A percentile compares a stretch with the other conserved stretches of the same genome.
Evolutionary conservation across 495 filamentous ascomycete species (phyloP).

Genomic region (Penicillium manginii): DNA sequence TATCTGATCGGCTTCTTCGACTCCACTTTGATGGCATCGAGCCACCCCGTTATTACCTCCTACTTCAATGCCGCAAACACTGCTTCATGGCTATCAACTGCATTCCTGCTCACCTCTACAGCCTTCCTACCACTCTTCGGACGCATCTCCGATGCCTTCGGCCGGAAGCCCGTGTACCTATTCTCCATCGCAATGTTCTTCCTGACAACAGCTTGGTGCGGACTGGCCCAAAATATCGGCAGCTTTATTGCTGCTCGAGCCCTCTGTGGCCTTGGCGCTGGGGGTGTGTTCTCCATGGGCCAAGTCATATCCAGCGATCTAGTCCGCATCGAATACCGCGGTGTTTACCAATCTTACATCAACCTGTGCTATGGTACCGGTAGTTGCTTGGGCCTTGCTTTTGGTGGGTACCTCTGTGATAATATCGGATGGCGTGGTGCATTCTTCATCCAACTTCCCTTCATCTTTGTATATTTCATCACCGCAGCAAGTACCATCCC

Average conservation of each 20-base stretch:
- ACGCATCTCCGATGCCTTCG: slow-evolving; percentile 71
- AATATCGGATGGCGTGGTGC: slow-evolving; percentile 75
- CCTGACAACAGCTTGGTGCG: slow-evolving; percentile 72
- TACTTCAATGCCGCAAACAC: slow-evolving; percentile 75
- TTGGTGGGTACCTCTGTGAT: slow-evolving; percentile 77
- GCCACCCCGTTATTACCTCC: slow-evolving; percentile 80
- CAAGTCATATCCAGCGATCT: slow-evolving; percentile 76
- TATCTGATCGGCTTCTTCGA: slow-evolving; percentile 68
- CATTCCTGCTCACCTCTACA: slow-evolving; percentile 77
- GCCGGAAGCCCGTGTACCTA: slow-evolving; percentile 71
- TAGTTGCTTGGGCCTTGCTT: slow-evolving; percentile 67
- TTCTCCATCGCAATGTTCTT: slow-evolving; percentile 66
- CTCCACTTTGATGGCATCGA: slow-evolving; percentile 78
- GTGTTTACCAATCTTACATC: slow-evolving; percentile 75
- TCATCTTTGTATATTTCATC: slow-evolving; percentile 62
- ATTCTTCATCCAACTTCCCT: slow-evolving; percentile 68
- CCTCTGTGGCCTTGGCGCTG: slow-evolving; percentile 74
- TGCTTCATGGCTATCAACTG: slow-evolving; percentile 81
- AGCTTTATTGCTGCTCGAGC: slow-evolving; percentile 75
- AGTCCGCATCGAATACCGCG: slow-evolving; percentile 74
- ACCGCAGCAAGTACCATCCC: slow-evolving; percentile 63
- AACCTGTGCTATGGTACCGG: slow-evolving; percentile 69
- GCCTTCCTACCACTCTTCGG: slow-evolving; percentile 75
- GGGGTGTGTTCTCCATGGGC: slow-evolving; percentile 72
- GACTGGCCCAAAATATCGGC: slow-evolving; percentile 67